phyloP scores from a whole-genome alignment of 2,329 filamentous ascomycete genomes.

The Coleophoma crateriformis region DNA sequence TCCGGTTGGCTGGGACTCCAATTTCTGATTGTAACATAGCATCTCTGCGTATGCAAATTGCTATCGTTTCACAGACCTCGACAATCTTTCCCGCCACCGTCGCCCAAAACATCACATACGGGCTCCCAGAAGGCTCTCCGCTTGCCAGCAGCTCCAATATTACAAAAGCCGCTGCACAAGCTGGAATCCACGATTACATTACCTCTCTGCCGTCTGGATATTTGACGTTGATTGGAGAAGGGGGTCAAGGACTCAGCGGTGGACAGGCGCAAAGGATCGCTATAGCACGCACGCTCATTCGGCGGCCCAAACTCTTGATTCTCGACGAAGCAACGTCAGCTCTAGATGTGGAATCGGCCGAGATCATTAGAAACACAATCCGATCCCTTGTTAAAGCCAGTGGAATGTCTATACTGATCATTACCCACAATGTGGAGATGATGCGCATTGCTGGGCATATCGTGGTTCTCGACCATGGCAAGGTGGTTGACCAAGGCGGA shows the following conservation, averaged over 20 bases:
- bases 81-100: slow-evolving; percentile 75
- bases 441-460: slow-evolving; percentile 75
- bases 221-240: slow-evolving; percentile 69
- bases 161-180: slow-evolving; percentile 45
- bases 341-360: slow-evolving; percentile 65
- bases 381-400: slow-evolving; percentile 38
- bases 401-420: slow-evolving; percentile 66
- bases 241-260: slow-evolving; percentile 67
- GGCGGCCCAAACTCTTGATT: slow-evolving; percentile 66
- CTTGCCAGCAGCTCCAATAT: slow-evolving; percentile 41
- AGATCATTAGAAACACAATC: slow-evolving; percentile 59
- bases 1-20: slow-evolving; percentile 52
- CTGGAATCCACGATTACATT: slow-evolving; percentile 74
- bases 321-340: slow-evolving; percentile 85
- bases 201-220: slow-evolving; percentile 65
- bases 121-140: slow-evolving; percentile 50
- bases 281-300: slow-evolving; percentile 73
- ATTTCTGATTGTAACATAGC: slow-evolving; percentile 52
- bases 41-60: slow-evolving; percentile 54
- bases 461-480: slow-evolving; percentile 64
- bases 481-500: slow-evolving; percentile 60
- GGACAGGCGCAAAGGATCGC: slow-evolving; percentile 79
- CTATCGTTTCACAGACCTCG: slow-evolving; percentile 65
- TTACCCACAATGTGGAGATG: slow-evolving; percentile 82
- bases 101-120: slow-evolving; percentile 78